Evolutionary conservation across 352 stramenopile genomes (phyloP), one percentile per base, ranked within the genome.

Genomic region (Phytophthora colocasiae): DNA sequence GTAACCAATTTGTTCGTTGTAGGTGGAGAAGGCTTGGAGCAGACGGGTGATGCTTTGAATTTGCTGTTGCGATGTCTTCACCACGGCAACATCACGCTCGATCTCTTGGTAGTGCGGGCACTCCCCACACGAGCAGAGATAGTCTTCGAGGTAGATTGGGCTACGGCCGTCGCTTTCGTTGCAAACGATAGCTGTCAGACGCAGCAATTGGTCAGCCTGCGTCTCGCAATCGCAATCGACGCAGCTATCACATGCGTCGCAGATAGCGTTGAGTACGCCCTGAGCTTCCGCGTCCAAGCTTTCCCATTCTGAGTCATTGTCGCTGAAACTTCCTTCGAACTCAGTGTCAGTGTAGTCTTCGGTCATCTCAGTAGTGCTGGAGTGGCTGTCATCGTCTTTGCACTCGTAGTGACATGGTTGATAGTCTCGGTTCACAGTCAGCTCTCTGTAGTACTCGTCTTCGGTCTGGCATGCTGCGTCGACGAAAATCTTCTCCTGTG

Each of bases 11-110:
- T 78, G 70, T 71, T 92, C 83, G 52, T 89, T 91, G 69, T 91
- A 91, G 2, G 81, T 91, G 8, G 81, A 89, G 59, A 86, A 93
- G 1, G 83, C 81, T 50, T 90, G 83, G 27, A 93, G 56, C 3
- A 92, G 62, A 57, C 80, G 76, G 4, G 52, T 81, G 22, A 87
- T 71, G 22, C 77, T 87, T 6, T 63, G 48, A 22, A 66, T 70
- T 39, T 85, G 68, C 12, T 63, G 46, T 7, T 26, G 49, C 12
- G 64, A 50, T 26, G 22, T n/a, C 34, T 80, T 81, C n/a, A 63
- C 66, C 14, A 27, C 27, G 19, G 63, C 51, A 26, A 92, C 80
- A 31, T 92, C 79, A 17, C 59, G 49, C 3, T 55, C 75, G 46
- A 93, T 91, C 29, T 45, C 32, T 22, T 80, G 63, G 73, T 87